Base-by-base conservation (phyloP, 495 filamentous ascomycete species). In the Astrocystis sublimbata region DNA sequence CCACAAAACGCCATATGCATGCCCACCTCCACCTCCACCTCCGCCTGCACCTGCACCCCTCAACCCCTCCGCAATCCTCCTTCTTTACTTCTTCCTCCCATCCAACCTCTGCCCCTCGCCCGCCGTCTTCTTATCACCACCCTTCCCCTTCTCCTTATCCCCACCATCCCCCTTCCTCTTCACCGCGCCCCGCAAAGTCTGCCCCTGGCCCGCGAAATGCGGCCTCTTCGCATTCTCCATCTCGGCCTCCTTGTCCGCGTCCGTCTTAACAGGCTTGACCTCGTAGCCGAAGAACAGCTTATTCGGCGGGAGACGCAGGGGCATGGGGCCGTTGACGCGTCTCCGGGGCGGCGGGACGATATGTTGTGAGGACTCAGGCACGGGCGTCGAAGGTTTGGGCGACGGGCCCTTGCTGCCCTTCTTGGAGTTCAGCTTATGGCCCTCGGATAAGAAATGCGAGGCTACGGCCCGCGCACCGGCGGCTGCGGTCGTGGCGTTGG, bases 271-370 rank as follows among this genome's bases (percentile, higher is more conserved):
- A 0, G 92, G 92, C 68, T 89, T 93, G 72, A 97, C 82, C 62
- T 94, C 87, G 68, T 98, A 98, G 10, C 94, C 94, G 65, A 98
- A 94, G 78, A 98, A 98, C 6, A 98, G 79, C 70, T 97, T 93
- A 59, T 93, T 93, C 0, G 88, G 89, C 2, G 92, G 86, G 52
- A 98, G 75, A 21, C 94, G 85, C 8, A 98, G 80, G 2, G 94
- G 94, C 68, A 93, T 89, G 0, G 93, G 93, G 3, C 93, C 83
- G 68, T 94, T 93, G 17, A 77, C 87, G 47, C 83, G 76, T 40
- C 86, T 74, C 38, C 76, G 73, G 4, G 79, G 74, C 12, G 73
- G 24, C 0, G 67, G 65, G 0, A 64, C 62, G 0, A 76, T 71
- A 66, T 89, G 90, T 0, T 85, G 82, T 2, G 87, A 89, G 15